phyloP scores from a whole-genome alignment of 2,329 filamentous ascomycete genomes.

The Beauveria bassiana region DNA sequence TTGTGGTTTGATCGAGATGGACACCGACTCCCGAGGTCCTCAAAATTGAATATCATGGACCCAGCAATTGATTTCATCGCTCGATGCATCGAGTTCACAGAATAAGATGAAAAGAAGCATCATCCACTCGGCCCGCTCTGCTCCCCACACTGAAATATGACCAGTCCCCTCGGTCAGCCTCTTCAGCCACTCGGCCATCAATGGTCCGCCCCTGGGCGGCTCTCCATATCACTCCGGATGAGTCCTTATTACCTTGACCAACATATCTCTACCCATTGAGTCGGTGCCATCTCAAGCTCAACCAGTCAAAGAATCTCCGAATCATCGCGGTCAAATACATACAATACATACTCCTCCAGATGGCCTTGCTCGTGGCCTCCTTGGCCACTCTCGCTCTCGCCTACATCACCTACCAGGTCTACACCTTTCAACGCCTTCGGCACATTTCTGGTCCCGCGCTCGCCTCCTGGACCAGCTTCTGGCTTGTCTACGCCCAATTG shows the following conservation, averaged over 20 bases:
- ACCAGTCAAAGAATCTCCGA: background rate
- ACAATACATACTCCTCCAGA: background rate
- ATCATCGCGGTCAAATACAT: background rate
- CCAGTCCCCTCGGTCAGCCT: background rate
- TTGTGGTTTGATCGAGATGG: too few species aligned
- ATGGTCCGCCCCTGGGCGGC: background rate
- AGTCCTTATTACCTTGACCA: too few species aligned
- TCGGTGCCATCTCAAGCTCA: background rate
- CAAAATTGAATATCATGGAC: background rate
- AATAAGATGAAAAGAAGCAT: background rate
- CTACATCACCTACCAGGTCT: background rate
- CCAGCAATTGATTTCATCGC: too few species aligned
- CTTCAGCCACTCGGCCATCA: background rate
- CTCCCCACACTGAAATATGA: background rate
- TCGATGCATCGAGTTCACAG: background rate
- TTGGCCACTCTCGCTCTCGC: background rate
- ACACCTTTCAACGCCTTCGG: slow-evolving; percentile 14
- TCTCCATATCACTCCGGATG: too few species aligned
- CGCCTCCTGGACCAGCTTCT: slow-evolving; percentile 22
- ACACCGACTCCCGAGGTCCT: too few species aligned
- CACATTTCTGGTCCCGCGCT: slow-evolving; percentile 23
- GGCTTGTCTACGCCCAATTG: slow-evolving; percentile 22
- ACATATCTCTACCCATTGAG: too few species aligned
- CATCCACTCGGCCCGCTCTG: background rate
- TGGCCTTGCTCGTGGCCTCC: slow-evolving; percentile 1